Evolutionary conservation across 225 moss, liverwort and hornwort genomes (phyloP), one percentile per base, ranked within the genome.

Genomic region (Lunularia cruciata): DNA sequence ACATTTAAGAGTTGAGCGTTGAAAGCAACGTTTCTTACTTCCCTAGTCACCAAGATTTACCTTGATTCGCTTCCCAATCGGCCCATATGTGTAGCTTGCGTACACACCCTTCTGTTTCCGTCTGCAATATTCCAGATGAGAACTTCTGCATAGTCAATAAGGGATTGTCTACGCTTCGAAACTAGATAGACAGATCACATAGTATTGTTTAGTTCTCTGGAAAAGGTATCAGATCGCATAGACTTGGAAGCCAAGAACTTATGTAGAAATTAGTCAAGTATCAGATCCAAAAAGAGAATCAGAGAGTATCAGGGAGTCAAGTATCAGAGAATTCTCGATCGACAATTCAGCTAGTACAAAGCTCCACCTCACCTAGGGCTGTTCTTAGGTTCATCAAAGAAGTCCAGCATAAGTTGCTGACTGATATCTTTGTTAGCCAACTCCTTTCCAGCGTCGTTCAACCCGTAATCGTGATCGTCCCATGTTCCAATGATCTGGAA

Each of bases 391-490:
- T 95, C 95, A 69, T 92, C 92, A 31, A 95, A 48, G 70, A 95
- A 92, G 83, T 95, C 95, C 1, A 95, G 87, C 92, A 95, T 95
- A 64, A 81, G 73, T 59, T 88, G 78, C 69, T 95, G 95, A 75
- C 92, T 95, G 34, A 60, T 73, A 26, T 92, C 88, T 81, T 87
- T 96, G n/a, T 77, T 72, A 42, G 88, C 69, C 28, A 57, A 88
- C 76, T 96, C 95, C 59, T 89, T 92, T 65, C 95, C 95, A 38
- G 95, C 95, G 73, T 96, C 95, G 72, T 96, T 96, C 81, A 92
- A 77, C 72, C 95, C 90, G 65, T 92, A 92, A 60, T 96, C 95
- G 67, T 96, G 95, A 86, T 96, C 95, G 69, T 96, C 95, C 95
- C 95, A 92, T 46, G 95, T 96, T 62, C 95, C 95, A 71, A 95